Evolutionary conservation across 2,329 filamentous ascomycete species (phyloP), one percentile per base, ranked within the genome.

Genomic region (Arthrobotrys pseudoclavata): DNA sequence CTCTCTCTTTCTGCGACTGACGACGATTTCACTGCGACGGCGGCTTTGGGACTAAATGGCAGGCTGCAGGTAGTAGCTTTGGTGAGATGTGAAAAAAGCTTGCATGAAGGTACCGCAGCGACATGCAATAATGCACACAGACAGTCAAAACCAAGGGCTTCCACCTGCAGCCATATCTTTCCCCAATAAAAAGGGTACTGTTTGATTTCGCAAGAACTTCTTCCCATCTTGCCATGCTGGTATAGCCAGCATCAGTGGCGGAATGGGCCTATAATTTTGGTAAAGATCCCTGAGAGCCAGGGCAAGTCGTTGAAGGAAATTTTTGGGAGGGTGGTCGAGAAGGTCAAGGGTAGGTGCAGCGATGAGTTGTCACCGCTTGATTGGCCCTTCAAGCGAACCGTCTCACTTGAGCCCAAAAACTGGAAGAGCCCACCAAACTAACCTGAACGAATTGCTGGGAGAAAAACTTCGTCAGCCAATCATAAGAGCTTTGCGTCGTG

Each of bases 291-390:
- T 66, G 64, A 62, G 52, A 70, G 60, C 57, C 60, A 24, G 61
- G 66, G 60, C 66, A 53, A 40, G 57, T 60, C 48, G 60, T 70
- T 34, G 67, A 71, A 61, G 64, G 53, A 40, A 69, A 76, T 61
- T 62, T 76, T 71, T 70, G 67, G 74, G 61, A 63, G 74, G 74
- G 66, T 66, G 72, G 61, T 57, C 67, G 52, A 71, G 52, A 13
- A 1, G 12, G 67, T 77, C 74, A 67, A 77, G 74, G 74, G 74
- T 77, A 40, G 61, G 74, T 77, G 74, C 74, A 77, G 67, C 74
- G 74, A 77, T 77, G 74, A 77, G 74, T 77, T 77, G 74, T 69
- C 74, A 77, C 67, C 42, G 74, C 74, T 77, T 77, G 74, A 77
- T 77, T 77, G 74, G 74, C 67, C 74, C 48, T 57, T 70, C 52